These are phyloP conservation scores for Nyctanthes arbortristis DNA, from an alignment of 257 asterid genomes.

Conservation along the genomic window DNA sequence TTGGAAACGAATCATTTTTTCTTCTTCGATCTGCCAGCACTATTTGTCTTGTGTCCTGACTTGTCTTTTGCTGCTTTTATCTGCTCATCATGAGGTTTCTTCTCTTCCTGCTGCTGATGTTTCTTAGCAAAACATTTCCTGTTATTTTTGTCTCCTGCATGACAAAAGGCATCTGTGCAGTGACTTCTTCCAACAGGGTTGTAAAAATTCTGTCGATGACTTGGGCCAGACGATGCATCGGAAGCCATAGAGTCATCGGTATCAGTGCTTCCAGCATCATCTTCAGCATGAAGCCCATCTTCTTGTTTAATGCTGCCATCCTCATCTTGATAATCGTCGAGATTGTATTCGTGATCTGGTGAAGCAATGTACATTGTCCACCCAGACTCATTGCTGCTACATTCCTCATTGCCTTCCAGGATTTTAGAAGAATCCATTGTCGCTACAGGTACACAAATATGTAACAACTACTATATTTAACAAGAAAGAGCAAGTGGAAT, in stretches of 20 bases:
- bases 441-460: slow-evolving; percentile 12
- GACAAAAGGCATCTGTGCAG: slow-evolving; percentile 22
- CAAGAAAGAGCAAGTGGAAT: slow-evolving; percentile 19
- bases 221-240: slow-evolving; percentile 92
- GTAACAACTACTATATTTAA: slow-evolving; percentile 13
- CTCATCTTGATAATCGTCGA: slow-evolving; percentile 24
- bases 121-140: slow-evolving; percentile 43
- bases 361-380: slow-evolving; percentile 86
- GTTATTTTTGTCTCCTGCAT: slow-evolving; percentile 35
- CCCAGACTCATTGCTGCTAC: slow-evolving; percentile 92
- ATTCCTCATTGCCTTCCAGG: slow-evolving; percentile 57
- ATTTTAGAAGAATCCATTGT: slow-evolving; percentile 62
- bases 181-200: slow-evolving; percentile 14
- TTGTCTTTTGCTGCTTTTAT: slow-evolving; percentile 47
- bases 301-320: slow-evolving; percentile 18
- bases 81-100: slow-evolving; percentile 37
- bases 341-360: slow-evolving; percentile 37
- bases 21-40: slow-evolving; percentile 46
- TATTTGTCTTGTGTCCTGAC: slow-evolving; percentile 41
- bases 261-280: slow-evolving; percentile 26
- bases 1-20: slow-evolving; percentile 7
- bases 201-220: slow-evolving; percentile 38
- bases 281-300: slow-evolving; percentile 19
- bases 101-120: slow-evolving; percentile 42
- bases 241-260: slow-evolving; percentile 96